Evolutionary conservation across 2,329 filamentous ascomycete species (phyloP).

Genomic region (Basipetospora chlamydospora): DNA sequence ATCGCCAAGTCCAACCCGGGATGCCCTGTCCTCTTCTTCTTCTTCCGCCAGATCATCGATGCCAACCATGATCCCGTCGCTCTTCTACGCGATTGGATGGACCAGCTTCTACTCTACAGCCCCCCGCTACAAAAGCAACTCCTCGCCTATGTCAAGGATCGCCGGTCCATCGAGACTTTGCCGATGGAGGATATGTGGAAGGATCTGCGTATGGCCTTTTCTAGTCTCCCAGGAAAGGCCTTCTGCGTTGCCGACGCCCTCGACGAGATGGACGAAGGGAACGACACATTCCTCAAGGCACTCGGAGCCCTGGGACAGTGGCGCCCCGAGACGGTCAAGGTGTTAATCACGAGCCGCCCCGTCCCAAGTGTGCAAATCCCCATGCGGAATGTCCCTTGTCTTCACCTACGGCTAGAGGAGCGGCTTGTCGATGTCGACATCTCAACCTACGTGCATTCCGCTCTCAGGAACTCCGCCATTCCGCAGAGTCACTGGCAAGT

Average conservation of each 20-base stretch:
- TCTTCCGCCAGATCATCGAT: slow-evolving; percentile 23
- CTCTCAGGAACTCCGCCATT: slow-evolving; percentile 9
- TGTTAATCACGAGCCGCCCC: slow-evolving; percentile 28
- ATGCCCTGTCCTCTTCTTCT: slow-evolving; percentile 21
- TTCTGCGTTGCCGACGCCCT: slow-evolving; percentile 28
- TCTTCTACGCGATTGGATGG: slow-evolving; percentile 20
- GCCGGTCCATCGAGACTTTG: slow-evolving; percentile 5
- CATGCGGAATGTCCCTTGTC: slow-evolving; percentile 12
- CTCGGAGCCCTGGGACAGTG: slow-evolving; percentile 18
- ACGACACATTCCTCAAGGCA: slow-evolving; percentile 19
- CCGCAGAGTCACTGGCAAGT: slow-evolving; percentile 8
- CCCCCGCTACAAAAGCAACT: slow-evolving; percentile 15
- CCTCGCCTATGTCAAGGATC: slow-evolving; percentile 7
- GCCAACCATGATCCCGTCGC: slow-evolving; percentile 17
- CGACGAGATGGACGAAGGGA: slow-evolving; percentile 29
- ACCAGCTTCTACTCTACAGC: slow-evolving; percentile 17
- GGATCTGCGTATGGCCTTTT: slow-evolving; percentile 13
- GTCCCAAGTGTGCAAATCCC: slow-evolving; percentile 15
- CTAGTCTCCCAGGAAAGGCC: slow-evolving; percentile 10
- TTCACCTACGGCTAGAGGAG: slow-evolving; percentile 21
- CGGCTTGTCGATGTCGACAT: slow-evolving; percentile 24
- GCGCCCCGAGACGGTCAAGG: slow-evolving; percentile 20
- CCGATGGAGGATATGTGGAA: slow-evolving; percentile 16
- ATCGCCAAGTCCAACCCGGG: slow-evolving; percentile 8
- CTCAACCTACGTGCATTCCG: slow-evolving; percentile 17